Evolutionary conservation across 2,329 filamentous ascomycete species (phyloP).

Genomic region (Phialemoniopsis sp.): DNA sequence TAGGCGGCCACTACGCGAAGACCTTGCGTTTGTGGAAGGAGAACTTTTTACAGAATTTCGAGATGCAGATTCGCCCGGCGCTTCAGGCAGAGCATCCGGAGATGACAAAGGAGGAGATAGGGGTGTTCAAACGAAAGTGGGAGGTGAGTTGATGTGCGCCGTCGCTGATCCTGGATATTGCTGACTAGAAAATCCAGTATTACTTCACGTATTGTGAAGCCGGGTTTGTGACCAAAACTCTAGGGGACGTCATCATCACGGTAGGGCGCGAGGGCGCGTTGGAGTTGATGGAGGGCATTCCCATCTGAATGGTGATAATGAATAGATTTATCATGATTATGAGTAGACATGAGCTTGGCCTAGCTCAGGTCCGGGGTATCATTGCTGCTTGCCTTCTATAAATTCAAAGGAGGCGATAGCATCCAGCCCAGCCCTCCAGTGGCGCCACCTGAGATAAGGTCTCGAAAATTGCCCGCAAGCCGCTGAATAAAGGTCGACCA

Average conservation of each 20-base stretch:
- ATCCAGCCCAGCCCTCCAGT: no score
- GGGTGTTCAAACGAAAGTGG: slow-evolving; percentile 69
- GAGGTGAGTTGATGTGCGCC: slow-evolving; percentile 37
- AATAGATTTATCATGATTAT: no score
- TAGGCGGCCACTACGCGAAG: slow-evolving; percentile 70
- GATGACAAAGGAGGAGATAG: slow-evolving; percentile 58
- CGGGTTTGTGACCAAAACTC: slow-evolving; percentile 66
- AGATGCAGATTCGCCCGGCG: slow-evolving; percentile 54
- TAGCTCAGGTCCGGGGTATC: no score
- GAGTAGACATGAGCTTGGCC: no score
- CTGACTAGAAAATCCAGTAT: slow-evolving; percentile 39
- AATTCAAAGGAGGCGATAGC: no score
- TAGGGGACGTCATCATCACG: slow-evolving; percentile 70
- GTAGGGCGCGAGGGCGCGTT: slow-evolving; percentile 60
- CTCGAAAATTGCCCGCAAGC: no score
- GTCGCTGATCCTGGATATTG: slow-evolving; percentile 34
- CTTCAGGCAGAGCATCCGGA: slow-evolving; percentile 52
- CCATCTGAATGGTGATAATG: slow-evolving; percentile 36
- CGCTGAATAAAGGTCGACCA: no score
- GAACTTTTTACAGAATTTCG: slow-evolving; percentile 60
- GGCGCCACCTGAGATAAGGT: no score
- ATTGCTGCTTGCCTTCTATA: no score
- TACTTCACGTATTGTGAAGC: slow-evolving; percentile 76
- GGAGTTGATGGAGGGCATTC: slow-evolving; percentile 68
- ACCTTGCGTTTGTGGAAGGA: slow-evolving; percentile 66